phyloP scores from a whole-genome alignment of 2,329 filamentous ascomycete genomes.

The Chaetomiaceae sp. region DNA sequence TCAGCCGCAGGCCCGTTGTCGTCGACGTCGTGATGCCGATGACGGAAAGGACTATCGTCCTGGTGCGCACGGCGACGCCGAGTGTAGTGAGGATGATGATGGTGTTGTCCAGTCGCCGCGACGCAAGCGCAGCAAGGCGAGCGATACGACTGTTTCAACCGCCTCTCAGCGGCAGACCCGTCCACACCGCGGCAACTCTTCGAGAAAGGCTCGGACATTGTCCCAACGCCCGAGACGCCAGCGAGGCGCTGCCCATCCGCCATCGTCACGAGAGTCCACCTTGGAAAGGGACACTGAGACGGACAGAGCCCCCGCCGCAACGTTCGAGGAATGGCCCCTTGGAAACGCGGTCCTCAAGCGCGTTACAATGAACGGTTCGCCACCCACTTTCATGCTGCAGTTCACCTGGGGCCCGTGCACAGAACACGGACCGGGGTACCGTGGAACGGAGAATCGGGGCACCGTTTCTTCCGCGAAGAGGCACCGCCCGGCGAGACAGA shows the following conservation, averaged over 20 bases:
- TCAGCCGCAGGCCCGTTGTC: not conserved
- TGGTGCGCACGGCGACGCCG: conserved; percentile 3
- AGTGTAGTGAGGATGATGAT: conserved; percentile 14
- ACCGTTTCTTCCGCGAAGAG: not conserved
- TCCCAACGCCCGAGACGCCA: not conserved
- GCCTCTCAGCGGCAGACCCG: not conserved
- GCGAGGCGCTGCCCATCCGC: not conserved
- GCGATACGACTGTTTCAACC: not conserved
- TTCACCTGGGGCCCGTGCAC: not conserved
- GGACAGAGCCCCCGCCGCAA: not conserved
- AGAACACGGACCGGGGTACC: not conserved
- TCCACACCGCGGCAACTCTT: not conserved
- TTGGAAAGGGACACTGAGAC: not conserved
- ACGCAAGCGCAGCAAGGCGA: not conserved
- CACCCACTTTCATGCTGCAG: conserved; percentile 17
- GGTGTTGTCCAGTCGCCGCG: not conserved
- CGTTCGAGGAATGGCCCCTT: conserved; percentile 13
- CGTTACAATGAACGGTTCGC: conserved; percentile 11
- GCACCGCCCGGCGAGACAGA: not conserved
- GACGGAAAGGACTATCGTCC: conserved; percentile 7
- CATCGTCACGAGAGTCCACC: not conserved
- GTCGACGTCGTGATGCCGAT: not conserved
- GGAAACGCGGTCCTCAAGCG: conserved; percentile 8
- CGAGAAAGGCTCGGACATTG: not conserved
- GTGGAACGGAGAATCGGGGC: not conserved